Percentiles rank a stretch among this genome's conserved stretches.
These are phyloP conservation scores for Ehretia macrophylla DNA, from an alignment of 257 asterid species.

Conservation along the genomic window DNA sequence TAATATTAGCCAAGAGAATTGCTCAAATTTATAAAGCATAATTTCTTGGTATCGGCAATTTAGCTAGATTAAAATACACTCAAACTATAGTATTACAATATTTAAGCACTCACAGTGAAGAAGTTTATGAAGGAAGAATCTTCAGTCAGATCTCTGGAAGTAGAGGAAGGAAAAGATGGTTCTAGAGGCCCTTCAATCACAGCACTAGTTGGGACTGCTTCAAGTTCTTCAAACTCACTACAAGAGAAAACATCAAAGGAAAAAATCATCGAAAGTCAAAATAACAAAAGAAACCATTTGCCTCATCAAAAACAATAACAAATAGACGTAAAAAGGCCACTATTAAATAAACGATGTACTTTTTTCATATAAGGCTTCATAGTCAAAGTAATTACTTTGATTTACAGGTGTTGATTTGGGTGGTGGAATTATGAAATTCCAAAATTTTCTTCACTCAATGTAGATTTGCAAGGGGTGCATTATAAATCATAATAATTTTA, in stretches of 20 bases:
- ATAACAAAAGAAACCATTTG: background rate
- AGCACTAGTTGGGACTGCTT: conserved; percentile 29
- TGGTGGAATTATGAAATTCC: too few species aligned
- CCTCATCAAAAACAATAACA: too few species aligned
- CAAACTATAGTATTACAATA: background rate
- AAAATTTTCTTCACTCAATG: too few species aligned
- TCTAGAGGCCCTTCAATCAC: conserved; percentile 34
- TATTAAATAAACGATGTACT: too few species aligned
- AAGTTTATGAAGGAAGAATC: conserved; percentile 34
- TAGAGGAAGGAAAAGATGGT: conserved; percentile 18
- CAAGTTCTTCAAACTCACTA: conserved; percentile 39
- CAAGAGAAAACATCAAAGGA: background rate
- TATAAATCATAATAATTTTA: too few species aligned
- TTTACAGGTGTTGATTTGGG: too few species aligned
- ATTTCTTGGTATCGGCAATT: background rate
- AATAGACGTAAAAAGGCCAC: too few species aligned
- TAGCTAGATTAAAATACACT: background rate
- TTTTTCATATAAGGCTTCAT: too few species aligned
- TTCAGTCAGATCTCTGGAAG: conserved; percentile 17
- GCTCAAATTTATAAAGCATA: too few species aligned
- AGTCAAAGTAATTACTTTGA: too few species aligned
- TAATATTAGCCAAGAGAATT: too few species aligned
- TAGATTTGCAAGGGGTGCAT: too few species aligned
- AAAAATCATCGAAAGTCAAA: background rate
- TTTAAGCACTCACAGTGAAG: conserved; percentile 28